Conservation (phyloP, 306 rosid species). For the Abrus precatorius region DNA sequence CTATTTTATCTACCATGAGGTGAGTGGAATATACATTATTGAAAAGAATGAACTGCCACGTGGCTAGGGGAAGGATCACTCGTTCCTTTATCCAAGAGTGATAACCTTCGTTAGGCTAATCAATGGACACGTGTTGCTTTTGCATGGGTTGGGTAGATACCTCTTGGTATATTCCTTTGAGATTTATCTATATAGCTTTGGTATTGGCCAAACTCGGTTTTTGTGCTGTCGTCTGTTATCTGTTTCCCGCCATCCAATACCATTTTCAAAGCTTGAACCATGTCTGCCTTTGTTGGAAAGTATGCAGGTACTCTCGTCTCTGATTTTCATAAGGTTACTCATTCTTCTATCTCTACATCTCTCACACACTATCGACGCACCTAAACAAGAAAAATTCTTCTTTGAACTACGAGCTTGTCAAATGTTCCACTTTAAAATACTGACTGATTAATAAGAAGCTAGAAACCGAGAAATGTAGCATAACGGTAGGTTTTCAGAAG, state of each 20-base stretch:
- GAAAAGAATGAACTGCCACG: slow-evolving; percentile 61
- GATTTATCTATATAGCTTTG: slow-evolving; percentile 61
- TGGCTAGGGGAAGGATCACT: slow-evolving; percentile 66
- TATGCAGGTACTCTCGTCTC: slow-evolving; percentile 70
- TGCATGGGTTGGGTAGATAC: slow-evolving; percentile 46
- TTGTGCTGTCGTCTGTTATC: slow-evolving; percentile 56
- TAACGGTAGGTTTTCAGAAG: background rate
- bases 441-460: background rate
- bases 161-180: slow-evolving; percentile 60
- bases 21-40: slow-evolving; percentile 35
- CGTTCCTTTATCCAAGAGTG: slow-evolving; percentile 74
- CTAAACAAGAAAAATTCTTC: background rate
- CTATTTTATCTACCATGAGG: background rate
- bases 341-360: background rate
- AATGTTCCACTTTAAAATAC: too few relatives aligned
- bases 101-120: slow-evolving; percentile 74
- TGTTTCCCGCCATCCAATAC: slow-evolving; percentile 56
- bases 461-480: slow-evolving; percentile 16
- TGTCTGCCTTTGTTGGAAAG: slow-evolving; percentile 97
- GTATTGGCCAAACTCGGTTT: slow-evolving; percentile 40
- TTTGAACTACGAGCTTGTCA: too few relatives aligned
- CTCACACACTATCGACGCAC: background rate
- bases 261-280: slow-evolving; percentile 53
- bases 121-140: slow-evolving; percentile 66
- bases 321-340: background rate